These are phyloP conservation scores for Parathielavia appendiculata DNA, from an alignment of 495 filamentous ascomycete genomes.

Conservation along the genomic window DNA sequence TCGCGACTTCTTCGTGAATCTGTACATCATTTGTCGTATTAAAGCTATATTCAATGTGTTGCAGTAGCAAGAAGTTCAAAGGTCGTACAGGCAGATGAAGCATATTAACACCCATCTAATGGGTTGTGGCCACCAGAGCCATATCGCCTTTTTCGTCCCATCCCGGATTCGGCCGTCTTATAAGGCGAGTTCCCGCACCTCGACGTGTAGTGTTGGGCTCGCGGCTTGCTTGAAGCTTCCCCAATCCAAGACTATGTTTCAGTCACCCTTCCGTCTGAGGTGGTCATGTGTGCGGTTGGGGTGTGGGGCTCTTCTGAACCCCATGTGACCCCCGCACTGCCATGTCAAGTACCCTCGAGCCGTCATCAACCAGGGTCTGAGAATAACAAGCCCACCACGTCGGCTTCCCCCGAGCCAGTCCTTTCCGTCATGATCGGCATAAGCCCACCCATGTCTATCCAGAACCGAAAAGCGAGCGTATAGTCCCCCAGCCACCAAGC, in stretches of 20 bases:
- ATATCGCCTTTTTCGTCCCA: too few relatives aligned
- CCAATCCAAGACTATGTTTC: not conserved
- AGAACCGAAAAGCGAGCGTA: conserved; percentile 8
- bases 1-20: too few relatives aligned
- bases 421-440: not conserved
- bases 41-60: too few relatives aligned
- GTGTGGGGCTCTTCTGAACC: not conserved
- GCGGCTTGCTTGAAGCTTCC: not conserved
- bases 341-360: not conserved
- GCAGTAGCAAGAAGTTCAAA: too few relatives aligned
- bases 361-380: not conserved
- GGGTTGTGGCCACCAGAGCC: too few relatives aligned
- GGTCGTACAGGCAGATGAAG: too few relatives aligned
- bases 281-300: not conserved
- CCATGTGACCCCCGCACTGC: not conserved
- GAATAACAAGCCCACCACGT: not conserved
- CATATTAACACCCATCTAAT: too few relatives aligned
- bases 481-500: conserved; percentile 1
- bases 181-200: too few relatives aligned
- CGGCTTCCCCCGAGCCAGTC: not conserved
- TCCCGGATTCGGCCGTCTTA: too few relatives aligned
- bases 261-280: not conserved
- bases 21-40: too few relatives aligned
- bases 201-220: not conserved
- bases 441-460: not conserved